Percentiles rank a stretch among this genome's conserved stretches.
Conservation (phyloP, 164 flowering plant species). For the Paratinospora sagittata region DNA sequence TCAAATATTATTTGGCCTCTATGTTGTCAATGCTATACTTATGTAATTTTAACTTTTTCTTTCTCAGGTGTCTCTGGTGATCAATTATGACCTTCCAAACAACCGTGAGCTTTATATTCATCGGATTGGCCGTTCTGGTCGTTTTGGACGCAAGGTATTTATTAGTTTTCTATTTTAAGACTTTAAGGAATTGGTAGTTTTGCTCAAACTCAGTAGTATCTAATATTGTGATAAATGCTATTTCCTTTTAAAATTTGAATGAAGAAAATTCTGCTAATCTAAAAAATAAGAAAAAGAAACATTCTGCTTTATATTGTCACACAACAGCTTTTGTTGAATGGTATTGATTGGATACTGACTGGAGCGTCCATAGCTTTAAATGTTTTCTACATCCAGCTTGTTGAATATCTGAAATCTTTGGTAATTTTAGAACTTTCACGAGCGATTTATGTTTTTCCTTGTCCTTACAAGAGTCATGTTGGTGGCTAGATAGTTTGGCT, state of each 20-base stretch:
- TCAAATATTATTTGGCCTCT: not conserved
- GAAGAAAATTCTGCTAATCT: too few relatives aligned
- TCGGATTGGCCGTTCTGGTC: conserved; percentile 97
- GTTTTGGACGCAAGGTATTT: conserved; percentile 96
- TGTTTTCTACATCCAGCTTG: too few relatives aligned
- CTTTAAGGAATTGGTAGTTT: not conserved
- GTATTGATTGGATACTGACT: too few relatives aligned
- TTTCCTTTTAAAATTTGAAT: not conserved
- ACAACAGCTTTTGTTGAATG: too few relatives aligned
- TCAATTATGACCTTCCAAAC: conserved; percentile 95
- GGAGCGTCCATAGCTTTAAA: too few relatives aligned
- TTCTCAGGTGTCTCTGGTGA: conserved; percentile 82
- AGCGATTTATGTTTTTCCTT: too few relatives aligned
- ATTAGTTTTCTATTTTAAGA: not conserved
- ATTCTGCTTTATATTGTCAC: too few relatives aligned
- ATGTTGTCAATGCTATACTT: not conserved
- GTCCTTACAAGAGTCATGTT: too few relatives aligned
- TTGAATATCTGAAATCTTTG: too few relatives aligned
- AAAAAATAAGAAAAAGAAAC: not conserved
- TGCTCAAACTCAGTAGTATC: not conserved
- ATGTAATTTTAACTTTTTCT: not conserved
- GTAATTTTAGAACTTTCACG: too few relatives aligned
- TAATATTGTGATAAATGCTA: not conserved
- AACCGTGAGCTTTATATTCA: conserved; percentile 97
- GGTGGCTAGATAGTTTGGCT: too few relatives aligned